Conservation (phyloP, 768 basidiomycete species). For the Panellus pusillus region DNA sequence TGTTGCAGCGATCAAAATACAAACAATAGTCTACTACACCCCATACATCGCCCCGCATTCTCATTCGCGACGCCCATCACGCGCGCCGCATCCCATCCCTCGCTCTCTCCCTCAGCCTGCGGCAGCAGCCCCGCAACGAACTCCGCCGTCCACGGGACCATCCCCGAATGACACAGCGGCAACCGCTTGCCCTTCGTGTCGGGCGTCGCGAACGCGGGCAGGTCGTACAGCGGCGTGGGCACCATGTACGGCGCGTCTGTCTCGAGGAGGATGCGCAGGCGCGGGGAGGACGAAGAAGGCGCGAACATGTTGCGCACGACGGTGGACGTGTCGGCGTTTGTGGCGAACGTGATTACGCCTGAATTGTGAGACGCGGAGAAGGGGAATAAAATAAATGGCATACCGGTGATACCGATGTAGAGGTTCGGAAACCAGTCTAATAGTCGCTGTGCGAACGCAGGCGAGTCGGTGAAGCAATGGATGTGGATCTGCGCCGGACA, state of each 20-base stretch:
- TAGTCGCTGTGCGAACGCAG: conserved; percentile 68
- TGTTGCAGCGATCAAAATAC: too few relatives aligned
- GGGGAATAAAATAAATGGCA: conserved; percentile 3
- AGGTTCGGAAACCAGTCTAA: conserved; percentile 79
- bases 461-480: conserved; percentile 86
- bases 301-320: conserved; percentile 59
- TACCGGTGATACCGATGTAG: conserved; percentile 80
- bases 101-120: conserved; percentile 29
- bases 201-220: conserved; percentile 36
- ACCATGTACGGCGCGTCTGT: conserved; percentile 91
- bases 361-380: neutral
- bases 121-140: conserved; percentile 51
- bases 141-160: conserved; percentile 85
- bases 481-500: conserved; percentile 62
- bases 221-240: conserved; percentile 67
- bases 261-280: conserved; percentile 64
- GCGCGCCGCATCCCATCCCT: conserved; percentile 49
- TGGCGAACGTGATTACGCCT: conserved; percentile 81
- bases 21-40: conserved; percentile 24
- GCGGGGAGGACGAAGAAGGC: conserved; percentile 20
- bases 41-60: conserved; percentile 69
- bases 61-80: conserved; percentile 63
- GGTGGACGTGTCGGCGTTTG: conserved; percentile 68
- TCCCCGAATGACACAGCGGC: conserved; percentile 73
- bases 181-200: conserved; percentile 57